Percentiles rank a stretch among this genome's conserved stretches.
These are phyloP conservation scores for Neotropicomus parvogracilis DNA, from an alignment of 1,284 basidiomycete species.

Conservation along the genomic window DNA sequence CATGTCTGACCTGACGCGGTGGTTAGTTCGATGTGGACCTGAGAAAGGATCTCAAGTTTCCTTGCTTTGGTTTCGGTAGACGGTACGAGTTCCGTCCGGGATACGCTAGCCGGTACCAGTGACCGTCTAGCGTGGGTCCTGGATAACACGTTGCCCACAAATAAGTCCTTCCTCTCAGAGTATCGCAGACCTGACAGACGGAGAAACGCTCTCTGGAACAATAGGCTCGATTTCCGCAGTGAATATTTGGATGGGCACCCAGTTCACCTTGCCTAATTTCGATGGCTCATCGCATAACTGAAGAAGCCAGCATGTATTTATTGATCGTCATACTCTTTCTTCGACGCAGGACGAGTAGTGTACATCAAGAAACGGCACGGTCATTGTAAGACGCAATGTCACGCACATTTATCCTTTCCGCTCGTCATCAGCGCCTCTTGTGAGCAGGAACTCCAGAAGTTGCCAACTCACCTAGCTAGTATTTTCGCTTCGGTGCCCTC, in stretches of 20 bases:
- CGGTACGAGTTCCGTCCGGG: background rate
- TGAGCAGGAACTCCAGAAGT: background rate
- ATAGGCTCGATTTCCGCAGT: background rate
- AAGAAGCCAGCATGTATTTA: background rate
- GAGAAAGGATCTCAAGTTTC: constrained; percentile 9
- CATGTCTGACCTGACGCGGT: constrained; percentile 9
- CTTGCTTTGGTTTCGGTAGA: constrained; percentile 16
- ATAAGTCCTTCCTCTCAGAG: background rate
- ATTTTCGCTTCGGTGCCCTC: constrained; percentile 18
- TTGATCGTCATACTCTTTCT: too few species aligned
- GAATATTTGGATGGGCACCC: too few species aligned
- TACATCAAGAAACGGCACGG: background rate
- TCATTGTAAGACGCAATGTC: background rate
- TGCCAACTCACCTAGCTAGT: constrained; percentile 10
- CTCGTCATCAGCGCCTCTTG: background rate
- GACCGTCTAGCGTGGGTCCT: constrained; percentile 11
- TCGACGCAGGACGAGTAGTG: background rate
- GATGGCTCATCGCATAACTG: too few species aligned
- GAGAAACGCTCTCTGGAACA: background rate
- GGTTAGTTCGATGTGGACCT: constrained; percentile 7
- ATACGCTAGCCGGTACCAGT: too few species aligned
- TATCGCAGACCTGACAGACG: background rate
- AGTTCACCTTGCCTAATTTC: too few species aligned
- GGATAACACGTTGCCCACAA: constrained; percentile 13
- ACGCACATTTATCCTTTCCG: background rate